Percentiles rank a stretch among this genome's conserved stretches.
Evolutionary conservation across 352 stramenopile genomes (phyloP).

Genomic region (Pythium volutum): DNA sequence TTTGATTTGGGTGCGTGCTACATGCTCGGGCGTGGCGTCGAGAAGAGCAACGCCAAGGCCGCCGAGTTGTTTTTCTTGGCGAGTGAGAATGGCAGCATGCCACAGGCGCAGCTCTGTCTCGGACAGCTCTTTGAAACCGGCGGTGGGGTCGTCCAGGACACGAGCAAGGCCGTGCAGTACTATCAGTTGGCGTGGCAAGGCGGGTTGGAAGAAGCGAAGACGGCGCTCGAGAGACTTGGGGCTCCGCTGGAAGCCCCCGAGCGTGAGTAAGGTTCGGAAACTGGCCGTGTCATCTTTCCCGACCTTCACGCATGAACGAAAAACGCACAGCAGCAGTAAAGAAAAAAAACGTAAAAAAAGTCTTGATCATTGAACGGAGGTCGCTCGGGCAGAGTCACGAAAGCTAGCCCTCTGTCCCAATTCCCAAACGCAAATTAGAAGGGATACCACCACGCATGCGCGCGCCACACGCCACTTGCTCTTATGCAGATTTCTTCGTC

Average conservation of each 20-base stretch:
- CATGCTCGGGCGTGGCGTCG: constrained; percentile 66
- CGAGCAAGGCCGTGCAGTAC: constrained; percentile 69
- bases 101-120: constrained; percentile 71
- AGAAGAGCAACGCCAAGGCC: constrained; percentile 46
- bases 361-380: no score
- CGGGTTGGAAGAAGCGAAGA: constrained; percentile 47
- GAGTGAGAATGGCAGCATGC: constrained; percentile 47
- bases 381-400: no score
- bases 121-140: constrained; percentile 73
- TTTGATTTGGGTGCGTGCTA: constrained; percentile 83
- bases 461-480: no score
- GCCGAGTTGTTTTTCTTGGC: constrained; percentile 73
- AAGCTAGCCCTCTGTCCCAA: no score
- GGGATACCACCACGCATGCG: no score
- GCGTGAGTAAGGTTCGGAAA: not conserved
- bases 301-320: no score
- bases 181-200: constrained; percentile 65
- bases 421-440: no score
- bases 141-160: constrained; percentile 42
- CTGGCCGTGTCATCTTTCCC: no score
- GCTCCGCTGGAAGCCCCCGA: constrained; percentile 33
- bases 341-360: no score
- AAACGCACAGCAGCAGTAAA: no score
- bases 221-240: constrained; percentile 51
- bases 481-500: no score